phyloP scores from a whole-genome alignment of 768 basidiomycete species.

The Lentinula sp. region DNA sequence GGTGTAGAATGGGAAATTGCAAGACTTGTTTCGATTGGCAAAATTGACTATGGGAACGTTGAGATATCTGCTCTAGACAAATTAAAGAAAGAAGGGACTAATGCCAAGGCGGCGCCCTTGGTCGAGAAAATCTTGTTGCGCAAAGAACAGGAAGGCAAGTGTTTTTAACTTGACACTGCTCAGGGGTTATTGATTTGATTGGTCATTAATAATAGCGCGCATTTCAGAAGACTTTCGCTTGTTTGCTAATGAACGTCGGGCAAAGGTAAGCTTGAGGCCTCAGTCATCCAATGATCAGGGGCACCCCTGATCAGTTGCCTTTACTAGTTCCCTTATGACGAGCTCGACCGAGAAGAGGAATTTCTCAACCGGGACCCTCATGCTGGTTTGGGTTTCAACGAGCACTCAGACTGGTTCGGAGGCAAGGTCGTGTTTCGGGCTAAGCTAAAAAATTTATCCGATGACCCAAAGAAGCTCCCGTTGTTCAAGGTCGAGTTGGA shows the following conservation, averaged over 20 bases:
- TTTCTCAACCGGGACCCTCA: conserved; percentile 2
- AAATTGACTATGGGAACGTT: conserved; percentile 18
- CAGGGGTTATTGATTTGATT: not conserved
- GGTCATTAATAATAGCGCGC: not conserved
- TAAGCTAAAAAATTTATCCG: conserved; percentile 6
- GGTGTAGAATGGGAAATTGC: conserved; percentile 37
- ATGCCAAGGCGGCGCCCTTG: conserved; percentile 17
- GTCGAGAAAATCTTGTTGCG: conserved; percentile 12
- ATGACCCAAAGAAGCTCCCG: not conserved
- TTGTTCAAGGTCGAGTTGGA: conserved; percentile 23
- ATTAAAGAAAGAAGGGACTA: conserved; percentile 17
- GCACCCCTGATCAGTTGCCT: not conserved
- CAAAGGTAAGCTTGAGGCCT: conserved; percentile 8
- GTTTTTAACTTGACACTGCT: not conserved
- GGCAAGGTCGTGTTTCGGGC: conserved; percentile 33
- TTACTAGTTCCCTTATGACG: conserved; percentile 33
- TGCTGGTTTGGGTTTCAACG: conserved; percentile 18
- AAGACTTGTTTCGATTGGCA: conserved; percentile 17
- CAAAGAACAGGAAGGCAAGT: not conserved
- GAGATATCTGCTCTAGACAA: conserved; percentile 13
- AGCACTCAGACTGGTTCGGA: conserved; percentile 29
- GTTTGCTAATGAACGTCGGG: conserved; percentile 10
- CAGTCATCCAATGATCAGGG: not conserved
- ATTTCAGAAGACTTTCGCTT: not conserved
- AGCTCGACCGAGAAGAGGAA: conserved; percentile 31